phyloP scores from a whole-genome alignment of 2,329 filamentous ascomycete species.

The Plenodomus tracheiphilus region DNA sequence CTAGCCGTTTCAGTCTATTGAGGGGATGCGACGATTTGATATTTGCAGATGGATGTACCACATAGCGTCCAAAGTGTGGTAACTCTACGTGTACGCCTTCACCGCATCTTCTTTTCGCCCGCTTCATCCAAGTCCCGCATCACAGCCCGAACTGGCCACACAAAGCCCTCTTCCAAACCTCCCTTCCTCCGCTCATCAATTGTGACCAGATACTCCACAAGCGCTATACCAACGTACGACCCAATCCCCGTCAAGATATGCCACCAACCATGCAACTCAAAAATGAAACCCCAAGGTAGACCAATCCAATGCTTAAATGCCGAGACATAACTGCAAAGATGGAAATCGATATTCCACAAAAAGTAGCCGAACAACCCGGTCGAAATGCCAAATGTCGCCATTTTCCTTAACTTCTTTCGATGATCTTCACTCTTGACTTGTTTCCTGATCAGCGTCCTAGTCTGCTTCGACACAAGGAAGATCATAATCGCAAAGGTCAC shows the following conservation, averaged over 20 bases:
- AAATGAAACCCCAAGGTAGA: slow-evolving; percentile 58
- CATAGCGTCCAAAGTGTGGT: no score
- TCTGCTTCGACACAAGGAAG: slow-evolving; percentile 40
- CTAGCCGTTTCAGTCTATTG: no score
- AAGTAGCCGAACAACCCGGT: slow-evolving; percentile 55
- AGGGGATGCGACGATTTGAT: no score
- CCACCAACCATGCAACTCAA: slow-evolving; percentile 68
- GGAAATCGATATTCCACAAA: slow-evolving; percentile 62
- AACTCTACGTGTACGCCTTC: no score
- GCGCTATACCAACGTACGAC: slow-evolving; percentile 49
- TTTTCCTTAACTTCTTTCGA: slow-evolving; percentile 22
- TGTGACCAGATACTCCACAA: slow-evolving; percentile 43
- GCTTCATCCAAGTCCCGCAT: slow-evolving; percentile 31
- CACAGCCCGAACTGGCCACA: slow-evolving; percentile 40
- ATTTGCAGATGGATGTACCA: no score
- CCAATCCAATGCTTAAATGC: slow-evolving; percentile 52
- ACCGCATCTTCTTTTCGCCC: slow-evolving; percentile 3
- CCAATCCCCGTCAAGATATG: slow-evolving; percentile 63
- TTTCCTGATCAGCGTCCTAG: slow-evolving; percentile 31
- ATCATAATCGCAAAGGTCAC: slow-evolving; percentile 49
- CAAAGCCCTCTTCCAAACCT: slow-evolving; percentile 38
- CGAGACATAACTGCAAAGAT: slow-evolving; percentile 56
- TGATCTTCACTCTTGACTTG: slow-evolving; percentile 27
- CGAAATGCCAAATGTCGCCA: slow-evolving; percentile 40
- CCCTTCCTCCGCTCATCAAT: slow-evolving; percentile 31